Base-by-base conservation (phyloP, 2,329 filamentous ascomycete genomes). In the Septoria linicola region DNA sequence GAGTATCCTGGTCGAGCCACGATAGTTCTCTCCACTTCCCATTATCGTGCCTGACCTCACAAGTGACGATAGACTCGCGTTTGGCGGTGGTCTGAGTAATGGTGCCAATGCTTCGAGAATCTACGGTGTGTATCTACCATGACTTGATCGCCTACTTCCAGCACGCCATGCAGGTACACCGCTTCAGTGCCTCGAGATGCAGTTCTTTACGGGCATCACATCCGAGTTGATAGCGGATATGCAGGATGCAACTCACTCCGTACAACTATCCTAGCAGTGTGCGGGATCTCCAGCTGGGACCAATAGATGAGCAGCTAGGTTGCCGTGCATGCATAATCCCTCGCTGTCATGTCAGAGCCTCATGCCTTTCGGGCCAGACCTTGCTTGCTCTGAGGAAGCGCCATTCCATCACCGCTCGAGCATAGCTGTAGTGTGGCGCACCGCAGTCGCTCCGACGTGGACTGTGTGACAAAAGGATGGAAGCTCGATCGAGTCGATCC, bases 401-500 rank as follows among this genome's bases (percentile, higher is more conserved):
- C 41, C 20, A 25, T 40, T 47, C 19, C 40, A 49, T 54, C 51
- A 49, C 45, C 41, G 51, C 45, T 39, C 39, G 17, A 37, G 14
- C 20, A 25, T 32, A 30, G 20, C 40, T 19, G 11, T 27, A 31
- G 10, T 17, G 41, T 45, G 41, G 41, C 41, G 27, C 27, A 8
- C 41, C 41, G 27, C 41, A 34, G 19, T 31, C 8, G 17, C 25
- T 25, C 41, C 41, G 41, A 27, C n/a, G n/a, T n/a, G n/a, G n/a
- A n/a, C n/a, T n/a, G n/a, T n/a, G n/a, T n/a, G n/a, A n/a, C n/a
- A n/a, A n/a, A n/a, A n/a, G n/a, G n/a, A n/a, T n/a, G n/a, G n/a
- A n/a, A n/a, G n/a, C n/a, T n/a, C n/a, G n/a, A n/a, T n/a, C n/a
- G 20, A 20, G 16, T 13, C 4, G 23, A 27, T 10, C 5, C 23